Evolutionary conservation across 192 early-diverging fungal species (phyloP).

Genomic region (Linnemannia zychae): DNA sequence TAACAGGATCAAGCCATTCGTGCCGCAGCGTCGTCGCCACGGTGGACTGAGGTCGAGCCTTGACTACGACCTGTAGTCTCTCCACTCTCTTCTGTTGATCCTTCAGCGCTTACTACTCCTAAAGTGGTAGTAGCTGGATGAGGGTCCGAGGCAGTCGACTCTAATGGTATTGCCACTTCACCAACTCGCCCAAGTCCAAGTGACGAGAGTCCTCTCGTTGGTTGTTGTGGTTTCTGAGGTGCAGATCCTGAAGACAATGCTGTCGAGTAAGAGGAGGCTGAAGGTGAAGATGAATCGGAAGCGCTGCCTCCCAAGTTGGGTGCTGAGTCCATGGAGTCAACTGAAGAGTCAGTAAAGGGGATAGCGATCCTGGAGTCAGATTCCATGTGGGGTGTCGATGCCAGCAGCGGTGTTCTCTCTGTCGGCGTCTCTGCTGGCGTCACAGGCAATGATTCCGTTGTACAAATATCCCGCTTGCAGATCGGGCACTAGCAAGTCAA

Average conservation of each 20-base stretch:
- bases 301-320: not conserved
- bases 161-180: not conserved
- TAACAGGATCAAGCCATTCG: not conserved
- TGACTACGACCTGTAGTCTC: not conserved
- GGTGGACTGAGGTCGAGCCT: not conserved
- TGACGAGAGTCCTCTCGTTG: too few species aligned
- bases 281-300: not conserved
- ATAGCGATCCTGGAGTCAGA: not conserved
- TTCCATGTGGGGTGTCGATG: not conserved
- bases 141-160: not conserved
- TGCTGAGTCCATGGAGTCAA: not conserved
- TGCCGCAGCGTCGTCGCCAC: not conserved
- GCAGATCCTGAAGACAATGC: not conserved
- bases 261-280: not conserved
- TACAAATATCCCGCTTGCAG: conserved; percentile 59
- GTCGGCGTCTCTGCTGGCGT: conserved; percentile 23
- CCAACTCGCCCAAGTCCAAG: not conserved
- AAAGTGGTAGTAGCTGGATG: not conserved
- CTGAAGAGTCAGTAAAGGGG: not conserved
- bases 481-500: conserved; percentile 60
- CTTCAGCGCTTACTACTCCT: not conserved
- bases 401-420: conserved; percentile 55
- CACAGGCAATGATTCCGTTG: not conserved
- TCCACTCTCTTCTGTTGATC: not conserved
- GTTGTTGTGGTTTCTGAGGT: not conserved